Base-by-base conservation (phyloP, 2,329 filamentous ascomycete species). In the Botrytis galanthina region DNA sequence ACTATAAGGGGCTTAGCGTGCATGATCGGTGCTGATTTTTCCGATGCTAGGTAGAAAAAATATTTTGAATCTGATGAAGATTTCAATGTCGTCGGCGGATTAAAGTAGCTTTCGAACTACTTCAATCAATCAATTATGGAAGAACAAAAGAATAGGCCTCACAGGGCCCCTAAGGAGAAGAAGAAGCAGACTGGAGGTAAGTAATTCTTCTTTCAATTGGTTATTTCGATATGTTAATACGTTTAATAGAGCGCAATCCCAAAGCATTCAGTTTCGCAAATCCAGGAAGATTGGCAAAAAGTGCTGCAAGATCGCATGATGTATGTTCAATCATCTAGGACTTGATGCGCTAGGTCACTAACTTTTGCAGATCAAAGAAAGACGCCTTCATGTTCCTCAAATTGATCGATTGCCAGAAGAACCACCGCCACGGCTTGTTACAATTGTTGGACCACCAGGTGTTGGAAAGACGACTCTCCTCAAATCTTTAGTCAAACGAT, bases 361-460 rank as follows among this genome's bases (percentile, higher is more conserved):
- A 79, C 44, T 26, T 37, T 35, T 62, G 16, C 70, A 95, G 92
- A 91, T 97, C 83, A 96, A 94, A 87, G 97, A 99, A 84, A 98
- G 97, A 84, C 90, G 95, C 74, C 87, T 98, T 57, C 97, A 99
- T 87, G 96, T 99, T 29, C 96, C 96, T 62, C 92, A 97, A 82
- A 93, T 98, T 84, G 96, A 99, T 86, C 91, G 97, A 78, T 87
- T 98, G 42, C 95, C 96, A 77, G 95, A 98, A 83, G 96, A 98
- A 85, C 93, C 96, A 26, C 95, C 96, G 39, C 96, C 96, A 74
- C 90, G 97, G 74, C 90, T 99, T 73, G 95, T 98, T 78, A 91
- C 94, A 75, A 95, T 99, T 75, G 95, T 98, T 81, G 97, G 96
- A 71, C 96, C 96, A 73, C 94, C 96, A 1, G 96, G 96, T 74